A percentile compares a stretch with the other conserved stretches of the same genome.
These are phyloP conservation scores for Boletus tylopilopsis DNA, from an alignment of 768 basidiomycete species.

Conservation along the genomic window DNA sequence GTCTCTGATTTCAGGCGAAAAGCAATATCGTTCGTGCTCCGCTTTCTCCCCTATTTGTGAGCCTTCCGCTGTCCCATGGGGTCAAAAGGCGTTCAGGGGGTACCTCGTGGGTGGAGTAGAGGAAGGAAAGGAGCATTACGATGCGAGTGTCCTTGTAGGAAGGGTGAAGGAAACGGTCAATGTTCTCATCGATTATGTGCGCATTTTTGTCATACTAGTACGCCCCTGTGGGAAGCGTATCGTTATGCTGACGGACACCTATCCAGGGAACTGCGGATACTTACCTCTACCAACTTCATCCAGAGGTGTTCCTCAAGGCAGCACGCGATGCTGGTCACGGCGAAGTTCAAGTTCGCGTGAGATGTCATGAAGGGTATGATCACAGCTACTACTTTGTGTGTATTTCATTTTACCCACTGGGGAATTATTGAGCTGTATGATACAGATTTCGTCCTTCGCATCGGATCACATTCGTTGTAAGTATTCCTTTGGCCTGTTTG, in stretches of 20 bases:
- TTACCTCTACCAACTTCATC: constrained; percentile 86
- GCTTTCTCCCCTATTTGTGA: constrained; percentile 88
- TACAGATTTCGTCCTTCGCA: constrained; percentile 84
- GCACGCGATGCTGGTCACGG: constrained; percentile 71
- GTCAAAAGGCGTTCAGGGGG: constrained; percentile 83
- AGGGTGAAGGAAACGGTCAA: constrained; percentile 61
- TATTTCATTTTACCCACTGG: background rate
- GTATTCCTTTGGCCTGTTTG: constrained; percentile 25
- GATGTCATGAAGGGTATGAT: constrained; percentile 81
- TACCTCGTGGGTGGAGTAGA: constrained; percentile 75
- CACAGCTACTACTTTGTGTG: constrained; percentile 86
- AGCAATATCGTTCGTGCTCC: constrained; percentile 80
- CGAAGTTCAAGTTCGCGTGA: constrained; percentile 72
- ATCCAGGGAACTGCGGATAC: constrained; percentile 73
- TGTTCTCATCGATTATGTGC: constrained; percentile 83
- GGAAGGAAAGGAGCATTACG: constrained; percentile 73
- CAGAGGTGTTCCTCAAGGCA: constrained; percentile 82
- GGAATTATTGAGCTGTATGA: background rate
- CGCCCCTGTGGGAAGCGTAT: background rate
- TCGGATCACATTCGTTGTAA: constrained; percentile 86
- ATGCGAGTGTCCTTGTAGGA: constrained; percentile 80
- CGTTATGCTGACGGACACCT: constrained; percentile 2
- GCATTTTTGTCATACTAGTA: constrained; percentile 18
- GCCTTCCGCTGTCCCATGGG: constrained; percentile 86
- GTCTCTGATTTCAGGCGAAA: constrained; percentile 47